Evolutionary conservation across 2,329 filamentous ascomycete genomes (phyloP).

Genomic region (Lachnellula cervina): DNA sequence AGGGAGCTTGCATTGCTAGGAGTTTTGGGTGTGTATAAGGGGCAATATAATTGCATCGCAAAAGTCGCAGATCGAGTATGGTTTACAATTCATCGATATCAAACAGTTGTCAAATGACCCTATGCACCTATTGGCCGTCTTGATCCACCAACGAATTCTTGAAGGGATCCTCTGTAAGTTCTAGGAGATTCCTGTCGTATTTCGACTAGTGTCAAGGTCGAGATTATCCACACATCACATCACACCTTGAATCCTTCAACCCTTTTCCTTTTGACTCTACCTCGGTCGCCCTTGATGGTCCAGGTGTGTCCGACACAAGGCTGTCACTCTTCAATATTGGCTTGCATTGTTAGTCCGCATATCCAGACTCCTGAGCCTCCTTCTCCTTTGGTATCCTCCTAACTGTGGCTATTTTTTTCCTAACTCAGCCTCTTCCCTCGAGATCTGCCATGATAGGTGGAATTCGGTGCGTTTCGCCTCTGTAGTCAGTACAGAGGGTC

Average conservation of each 20-base stretch:
- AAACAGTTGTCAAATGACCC: not conserved
- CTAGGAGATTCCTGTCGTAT: not conserved
- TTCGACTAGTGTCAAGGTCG: not conserved
- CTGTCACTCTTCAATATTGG: not conserved
- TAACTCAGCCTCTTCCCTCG: too few relatives aligned
- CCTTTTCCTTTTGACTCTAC: too few relatives aligned
- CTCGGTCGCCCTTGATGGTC: too few relatives aligned
- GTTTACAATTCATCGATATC: conserved; percentile 15
- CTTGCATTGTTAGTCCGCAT: not conserved
- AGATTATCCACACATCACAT: too few relatives aligned
- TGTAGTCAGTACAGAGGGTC: too few relatives aligned
- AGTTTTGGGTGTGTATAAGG: conserved; percentile 28
- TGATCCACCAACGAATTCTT: not conserved
- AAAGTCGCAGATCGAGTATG: conserved; percentile 19
- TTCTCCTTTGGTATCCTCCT: not conserved
- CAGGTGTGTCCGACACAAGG: too few relatives aligned
- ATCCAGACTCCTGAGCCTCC: not conserved
- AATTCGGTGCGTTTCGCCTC: too few relatives aligned
- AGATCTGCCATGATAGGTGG: too few relatives aligned
- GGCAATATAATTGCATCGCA: not conserved
- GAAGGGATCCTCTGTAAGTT: not conserved
- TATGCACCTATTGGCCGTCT: not conserved
- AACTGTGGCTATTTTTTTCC: too few relatives aligned
- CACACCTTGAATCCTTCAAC: too few relatives aligned
- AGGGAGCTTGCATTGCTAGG: conserved; percentile 28